Percentiles rank a stretch among this genome's conserved stretches.
phyloP scores from a whole-genome alignment of 1,139 yeast genomes.

The Protomyces lactucae-debilis region DNA sequence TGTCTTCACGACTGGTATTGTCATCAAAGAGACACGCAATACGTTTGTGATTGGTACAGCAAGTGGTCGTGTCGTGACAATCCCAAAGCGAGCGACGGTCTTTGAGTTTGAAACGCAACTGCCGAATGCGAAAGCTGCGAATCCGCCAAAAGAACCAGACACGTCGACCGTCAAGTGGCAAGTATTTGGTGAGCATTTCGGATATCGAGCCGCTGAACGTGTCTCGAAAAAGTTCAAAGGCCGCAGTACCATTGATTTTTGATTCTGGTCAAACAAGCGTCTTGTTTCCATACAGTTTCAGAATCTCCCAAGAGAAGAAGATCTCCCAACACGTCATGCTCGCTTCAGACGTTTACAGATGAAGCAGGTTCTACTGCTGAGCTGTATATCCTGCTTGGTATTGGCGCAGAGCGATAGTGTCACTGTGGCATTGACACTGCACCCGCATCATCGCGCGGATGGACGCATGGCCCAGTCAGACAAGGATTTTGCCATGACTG shows the following conservation, averaged over 20 bases:
- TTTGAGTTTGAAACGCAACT: conserved; percentile 33
- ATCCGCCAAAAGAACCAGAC: background rate
- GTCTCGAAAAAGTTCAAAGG: conserved; percentile 76
- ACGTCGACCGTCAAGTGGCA: conserved; percentile 50
- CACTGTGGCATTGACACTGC: background rate
- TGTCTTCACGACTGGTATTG: conserved; percentile 70
- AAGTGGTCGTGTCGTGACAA: conserved; percentile 18
- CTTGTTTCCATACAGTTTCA: background rate
- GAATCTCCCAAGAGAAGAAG: background rate
- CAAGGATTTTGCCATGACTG: too few species aligned
- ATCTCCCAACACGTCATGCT: too few species aligned
- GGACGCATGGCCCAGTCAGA: background rate
- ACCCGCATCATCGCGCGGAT: background rate
- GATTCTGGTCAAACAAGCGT: background rate
- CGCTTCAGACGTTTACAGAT: too few species aligned
- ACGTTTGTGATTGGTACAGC: conserved; percentile 57
- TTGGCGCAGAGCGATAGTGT: background rate
- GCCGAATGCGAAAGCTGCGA: conserved; percentile 11
- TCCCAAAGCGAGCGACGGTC: conserved; percentile 33
- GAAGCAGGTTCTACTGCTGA: too few species aligned
- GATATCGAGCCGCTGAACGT: conserved; percentile 72
- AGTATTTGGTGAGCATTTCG: conserved; percentile 74
- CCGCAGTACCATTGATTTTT: conserved; percentile 27
- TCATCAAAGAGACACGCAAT: conserved; percentile 80
- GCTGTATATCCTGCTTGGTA: too few species aligned